Evolutionary conservation across 345 rosid genomes (phyloP).

Genomic region (Brassica rapa): DNA sequence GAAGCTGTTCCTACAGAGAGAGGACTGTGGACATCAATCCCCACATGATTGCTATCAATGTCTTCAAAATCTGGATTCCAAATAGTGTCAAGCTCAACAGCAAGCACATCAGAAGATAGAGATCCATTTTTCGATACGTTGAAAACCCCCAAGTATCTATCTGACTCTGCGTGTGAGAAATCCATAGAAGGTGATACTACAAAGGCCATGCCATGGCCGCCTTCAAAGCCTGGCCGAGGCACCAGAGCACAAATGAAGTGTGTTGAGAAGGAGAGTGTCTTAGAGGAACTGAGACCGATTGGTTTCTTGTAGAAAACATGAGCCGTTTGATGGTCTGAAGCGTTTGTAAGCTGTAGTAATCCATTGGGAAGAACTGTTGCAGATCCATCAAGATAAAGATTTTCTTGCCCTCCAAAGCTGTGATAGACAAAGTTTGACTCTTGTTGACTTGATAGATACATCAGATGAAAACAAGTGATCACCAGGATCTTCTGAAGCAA

Average conservation of each 20-base stretch:
- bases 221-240: conserved; percentile 36
- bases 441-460: conserved; percentile 29
- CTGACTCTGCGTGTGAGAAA: conserved; percentile 14
- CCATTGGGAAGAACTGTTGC: conserved; percentile 48
- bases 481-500: conserved; percentile 23
- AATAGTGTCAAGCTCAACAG: conserved; percentile 65
- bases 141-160: conserved; percentile 55
- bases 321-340: conserved; percentile 38
- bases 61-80: conserved; percentile 50
- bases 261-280: conserved; percentile 41
- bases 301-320: conserved; percentile 51
- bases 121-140: conserved; percentile 42
- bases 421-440: conserved; percentile 43
- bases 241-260: conserved; percentile 47
- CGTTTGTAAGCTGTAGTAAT: conserved; percentile 56
- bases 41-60: conserved; percentile 57
- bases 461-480: conserved; percentile 8
- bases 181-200: conserved; percentile 40
- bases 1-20: conserved; percentile 37
- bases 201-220: conserved; percentile 54
- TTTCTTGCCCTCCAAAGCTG: conserved; percentile 35
- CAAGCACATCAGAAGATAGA: conserved; percentile 47
- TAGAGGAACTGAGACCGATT: conserved; percentile 43
- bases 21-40: conserved; percentile 54
- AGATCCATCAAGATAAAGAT: conserved; percentile 38